Base-by-base conservation (phyloP, 495 filamentous ascomycete genomes). In the Parachaetomium inaequale region DNA sequence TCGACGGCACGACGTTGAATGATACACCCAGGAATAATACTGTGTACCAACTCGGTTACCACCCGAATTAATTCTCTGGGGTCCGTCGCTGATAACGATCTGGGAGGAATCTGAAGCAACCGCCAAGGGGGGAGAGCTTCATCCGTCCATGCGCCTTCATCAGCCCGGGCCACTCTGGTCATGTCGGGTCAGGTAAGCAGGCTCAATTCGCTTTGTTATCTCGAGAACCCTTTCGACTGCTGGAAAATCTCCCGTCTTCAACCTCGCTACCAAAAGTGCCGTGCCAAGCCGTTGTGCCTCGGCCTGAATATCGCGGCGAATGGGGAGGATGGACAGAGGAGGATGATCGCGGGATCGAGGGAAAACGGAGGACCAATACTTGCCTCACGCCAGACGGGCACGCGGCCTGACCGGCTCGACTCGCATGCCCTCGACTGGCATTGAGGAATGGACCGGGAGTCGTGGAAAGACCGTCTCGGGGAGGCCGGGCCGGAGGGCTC, bases 21-120 rank as follows among this genome's bases (percentile, higher is more conserved):
- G 46, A 61, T 63, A 55, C 45, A 60, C 29, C 51, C 50, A 25
- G 38, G 38, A n/a, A n/a, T n/a, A n/a, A n/a, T n/a, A n/a, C n/a
- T n/a, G n/a, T n/a, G n/a, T n/a, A n/a, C n/a, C n/a, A n/a, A n/a
- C n/a, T n/a, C n/a, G n/a, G n/a, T n/a, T n/a, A n/a, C n/a, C n/a
- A n/a, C n/a, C n/a, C n/a, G n/a, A n/a, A n/a, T n/a, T n/a, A n/a
- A n/a, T n/a, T n/a, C n/a, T n/a, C n/a, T n/a, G n/a, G n/a, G n/a
- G n/a, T n/a, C n/a, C n/a, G n/a, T n/a, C 32, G 5, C 32, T 6
- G 32, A 34, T 34, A 34, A 34, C 5, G 32, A 34, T 11, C 32
- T 40, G 38, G n/a, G n/a, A n/a, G n/a, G n/a, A n/a, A n/a, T n/a
- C n/a, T n/a, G n/a, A n/a, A n/a, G n/a, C n/a, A n/a, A n/a, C n/a